Evolutionary conservation across 148 eudicot species (phyloP).

Genomic region (Fagopyrum tataricum): DNA sequence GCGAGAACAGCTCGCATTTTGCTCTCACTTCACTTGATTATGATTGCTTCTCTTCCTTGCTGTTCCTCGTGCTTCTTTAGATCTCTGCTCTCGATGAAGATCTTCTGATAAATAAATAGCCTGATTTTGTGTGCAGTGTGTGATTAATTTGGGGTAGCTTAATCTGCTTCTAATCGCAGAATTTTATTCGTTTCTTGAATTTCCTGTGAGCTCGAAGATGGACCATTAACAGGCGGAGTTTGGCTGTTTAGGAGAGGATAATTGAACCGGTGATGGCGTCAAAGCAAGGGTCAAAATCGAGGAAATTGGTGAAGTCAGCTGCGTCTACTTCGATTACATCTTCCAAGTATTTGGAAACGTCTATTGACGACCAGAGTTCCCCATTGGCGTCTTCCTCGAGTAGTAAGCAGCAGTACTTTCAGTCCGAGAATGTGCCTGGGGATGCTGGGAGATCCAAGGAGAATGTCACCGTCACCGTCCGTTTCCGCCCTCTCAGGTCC

Average conservation of each 20-base stretch:
- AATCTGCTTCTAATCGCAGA: constrained; percentile 3
- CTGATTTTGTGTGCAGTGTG: constrained; percentile 12
- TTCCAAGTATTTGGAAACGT: constrained; percentile 53
- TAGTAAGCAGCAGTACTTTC: constrained; percentile 46
- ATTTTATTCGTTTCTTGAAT: constrained; percentile 1
- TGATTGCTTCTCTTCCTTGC: constrained; percentile 17
- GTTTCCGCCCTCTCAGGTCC: constrained; percentile 96
- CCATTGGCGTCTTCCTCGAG: constrained; percentile 57
- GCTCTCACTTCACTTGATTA: constrained; percentile 22
- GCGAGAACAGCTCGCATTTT: constrained; percentile 14
- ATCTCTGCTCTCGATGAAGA: constrained; percentile 10
- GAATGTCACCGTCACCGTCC: constrained; percentile 92
- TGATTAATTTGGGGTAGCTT: constrained; percentile 10
- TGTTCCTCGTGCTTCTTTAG: constrained; percentile 13
- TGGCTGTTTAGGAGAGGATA: constrained; percentile 1
- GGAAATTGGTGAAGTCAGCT: constrained; percentile 49
- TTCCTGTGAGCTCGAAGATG: constrained; percentile 8
- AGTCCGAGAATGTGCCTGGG: constrained; percentile 36
- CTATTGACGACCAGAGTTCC: constrained; percentile 49
- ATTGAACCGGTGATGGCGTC: constrained; percentile 47
- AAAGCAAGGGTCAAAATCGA: constrained; percentile 36
- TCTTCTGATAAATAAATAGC: constrained; percentile 14
- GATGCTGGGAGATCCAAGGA: constrained; percentile 70
- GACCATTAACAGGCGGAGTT: not conserved
- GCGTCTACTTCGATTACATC: constrained; percentile 61